A percentile compares a stretch with the other conserved stretches of the same genome.
Conservation (phyloP, 2,329 filamentous ascomycete genomes). For the Cladosporium austrohemisphaericum region DNA sequence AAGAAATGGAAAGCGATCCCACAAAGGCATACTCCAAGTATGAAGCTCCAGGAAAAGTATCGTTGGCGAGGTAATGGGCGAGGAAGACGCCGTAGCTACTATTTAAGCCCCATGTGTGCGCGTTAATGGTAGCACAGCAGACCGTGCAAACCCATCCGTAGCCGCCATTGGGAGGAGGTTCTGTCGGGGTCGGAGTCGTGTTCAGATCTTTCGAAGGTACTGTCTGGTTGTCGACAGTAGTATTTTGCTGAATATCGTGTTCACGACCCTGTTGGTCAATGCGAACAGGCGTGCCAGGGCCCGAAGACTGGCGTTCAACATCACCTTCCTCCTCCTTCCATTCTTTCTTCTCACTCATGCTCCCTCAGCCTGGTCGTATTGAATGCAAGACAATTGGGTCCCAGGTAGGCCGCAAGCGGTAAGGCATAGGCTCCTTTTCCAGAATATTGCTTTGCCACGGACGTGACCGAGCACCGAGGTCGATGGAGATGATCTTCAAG, state of each 20-base stretch:
- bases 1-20: constrained; percentile 65
- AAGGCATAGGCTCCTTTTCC: no score
- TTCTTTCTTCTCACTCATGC: constrained; percentile 27
- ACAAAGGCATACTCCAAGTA: constrained; percentile 71
- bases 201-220: not conserved
- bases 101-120: constrained; percentile 44
- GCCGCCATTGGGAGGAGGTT: constrained; percentile 47
- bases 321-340: constrained; percentile 54
- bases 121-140: constrained; percentile 43
- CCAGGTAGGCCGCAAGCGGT: no score
- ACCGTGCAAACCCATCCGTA: constrained; percentile 57
- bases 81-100: constrained; percentile 67
- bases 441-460: no score
- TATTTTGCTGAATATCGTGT: not conserved
- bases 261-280: not conserved
- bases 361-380: not conserved
- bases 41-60: constrained; percentile 60
- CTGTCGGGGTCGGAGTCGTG: not conserved
- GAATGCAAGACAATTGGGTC: no score
- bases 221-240: not conserved
- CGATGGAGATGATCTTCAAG: no score
- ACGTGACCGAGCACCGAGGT: no score
- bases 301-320: constrained; percentile 2
- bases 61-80: constrained; percentile 66
- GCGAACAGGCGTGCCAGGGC: not conserved